Percentiles rank a stretch among this genome's conserved stretches.
Evolutionary conservation across 768 basidiomycete genomes (phyloP).

Genomic region (Tylopilus sp.): DNA sequence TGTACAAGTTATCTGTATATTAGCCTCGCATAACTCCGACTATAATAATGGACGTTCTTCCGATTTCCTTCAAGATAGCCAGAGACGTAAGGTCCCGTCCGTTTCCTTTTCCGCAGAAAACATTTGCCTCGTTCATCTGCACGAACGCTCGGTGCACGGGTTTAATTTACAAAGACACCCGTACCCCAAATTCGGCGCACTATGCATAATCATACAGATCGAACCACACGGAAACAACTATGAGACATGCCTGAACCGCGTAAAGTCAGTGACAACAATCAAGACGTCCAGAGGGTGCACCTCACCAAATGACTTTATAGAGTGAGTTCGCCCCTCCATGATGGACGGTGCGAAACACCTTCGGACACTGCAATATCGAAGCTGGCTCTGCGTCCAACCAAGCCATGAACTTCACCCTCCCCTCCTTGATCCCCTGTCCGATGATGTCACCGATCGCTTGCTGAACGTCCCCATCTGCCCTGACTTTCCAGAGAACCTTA

Average conservation of each 20-base stretch:
- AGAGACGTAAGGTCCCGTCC: background rate
- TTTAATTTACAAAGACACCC: constrained; percentile 5
- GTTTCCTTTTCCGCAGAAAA: constrained; percentile 3
- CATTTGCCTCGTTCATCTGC: constrained; percentile 1
- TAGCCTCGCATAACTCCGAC: background rate
- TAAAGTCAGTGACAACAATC: background rate
- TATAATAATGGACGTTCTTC: background rate
- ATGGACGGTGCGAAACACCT: background rate
- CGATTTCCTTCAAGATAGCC: background rate
- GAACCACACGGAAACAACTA: constrained; percentile 11
- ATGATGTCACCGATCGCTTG: background rate
- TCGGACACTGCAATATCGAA: constrained; percentile 3
- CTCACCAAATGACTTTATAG: constrained; percentile 1
- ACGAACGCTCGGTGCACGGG: background rate
- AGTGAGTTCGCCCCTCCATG: constrained; percentile 5
- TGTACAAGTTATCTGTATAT: background rate
- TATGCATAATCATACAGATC: constrained; percentile 9
- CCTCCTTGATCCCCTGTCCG: constrained; percentile 4
- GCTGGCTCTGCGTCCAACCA: constrained; percentile 13
- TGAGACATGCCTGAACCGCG: constrained; percentile 12
- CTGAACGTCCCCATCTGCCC: background rate
- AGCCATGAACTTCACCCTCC: too few species aligned
- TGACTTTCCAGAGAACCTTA: constrained; percentile 13
- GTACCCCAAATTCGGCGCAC: constrained; percentile 2
- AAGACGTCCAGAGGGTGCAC: background rate